Conservation (phyloP, 169 alveolate genomes). For the Plasmodium vivax region DNA sequence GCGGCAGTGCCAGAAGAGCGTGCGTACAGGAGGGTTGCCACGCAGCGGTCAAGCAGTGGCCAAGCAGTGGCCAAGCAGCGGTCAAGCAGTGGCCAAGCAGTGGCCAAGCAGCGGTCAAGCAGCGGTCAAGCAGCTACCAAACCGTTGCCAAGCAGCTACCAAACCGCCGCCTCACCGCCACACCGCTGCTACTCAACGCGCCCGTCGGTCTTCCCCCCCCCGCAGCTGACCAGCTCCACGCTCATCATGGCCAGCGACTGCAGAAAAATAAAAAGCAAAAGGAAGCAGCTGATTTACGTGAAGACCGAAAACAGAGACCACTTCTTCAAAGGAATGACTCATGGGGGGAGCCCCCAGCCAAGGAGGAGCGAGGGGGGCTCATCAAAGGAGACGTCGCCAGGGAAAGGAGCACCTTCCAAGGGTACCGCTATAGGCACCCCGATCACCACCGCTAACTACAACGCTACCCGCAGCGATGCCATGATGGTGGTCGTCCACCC, state of each 20-base stretch:
- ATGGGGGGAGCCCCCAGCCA: neutral
- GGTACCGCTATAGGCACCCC: neutral
- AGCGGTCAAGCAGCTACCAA: too few species aligned
- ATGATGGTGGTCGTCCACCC: neutral
- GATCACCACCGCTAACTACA: too few species aligned
- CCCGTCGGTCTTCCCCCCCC: neutral
- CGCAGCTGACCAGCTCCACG: conserved; percentile 61
- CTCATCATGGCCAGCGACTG: conserved; percentile 60
- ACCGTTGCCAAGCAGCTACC: too few species aligned
- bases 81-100: too few species aligned
- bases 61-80: too few species aligned
- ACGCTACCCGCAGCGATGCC: neutral
- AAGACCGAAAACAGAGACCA: conserved; percentile 29
- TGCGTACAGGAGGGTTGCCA: neutral
- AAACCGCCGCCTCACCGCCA: neutral
- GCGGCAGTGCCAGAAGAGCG: conserved; percentile 46
- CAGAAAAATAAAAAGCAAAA: conserved; percentile 65
- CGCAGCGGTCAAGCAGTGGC: too few species aligned
- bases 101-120: too few species aligned
- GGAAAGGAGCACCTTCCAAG: neutral
- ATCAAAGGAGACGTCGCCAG: neutral
- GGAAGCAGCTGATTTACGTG: conserved; percentile 47
- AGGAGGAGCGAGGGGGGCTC: neutral
- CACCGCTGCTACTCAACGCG: neutral
- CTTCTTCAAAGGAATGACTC: conserved; percentile 19